A percentile compares a stretch with the other conserved stretches of the same genome.
Conservation (phyloP, 208 protist genomes). For the Acanthamoeba polyphaga region DNA sequence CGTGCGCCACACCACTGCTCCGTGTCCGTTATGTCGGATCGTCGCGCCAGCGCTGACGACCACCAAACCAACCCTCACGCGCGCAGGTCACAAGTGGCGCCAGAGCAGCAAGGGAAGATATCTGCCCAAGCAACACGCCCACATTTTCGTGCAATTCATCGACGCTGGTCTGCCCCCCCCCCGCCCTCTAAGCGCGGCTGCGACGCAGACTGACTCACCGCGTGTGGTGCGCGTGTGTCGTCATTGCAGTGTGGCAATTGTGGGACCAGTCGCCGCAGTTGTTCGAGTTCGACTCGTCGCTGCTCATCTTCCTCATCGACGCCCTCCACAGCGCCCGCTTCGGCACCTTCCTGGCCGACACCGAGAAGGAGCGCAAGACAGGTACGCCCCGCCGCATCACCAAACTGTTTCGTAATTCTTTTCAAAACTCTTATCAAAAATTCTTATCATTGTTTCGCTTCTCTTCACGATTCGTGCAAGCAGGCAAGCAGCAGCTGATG, state of each 20-base stretch:
- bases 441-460: too few relatives aligned
- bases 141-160: constrained; percentile 40
- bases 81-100: constrained; percentile 20
- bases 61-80: background rate
- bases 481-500: constrained; percentile 56
- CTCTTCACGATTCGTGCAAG: background rate
- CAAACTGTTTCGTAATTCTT: too few relatives aligned
- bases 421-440: too few relatives aligned
- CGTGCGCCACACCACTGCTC: background rate
- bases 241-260: constrained; percentile 51
- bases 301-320: constrained; percentile 64
- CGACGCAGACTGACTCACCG: background rate
- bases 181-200: too few relatives aligned
- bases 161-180: background rate
- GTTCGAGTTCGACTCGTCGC: constrained; percentile 57
- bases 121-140: constrained; percentile 37
- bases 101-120: constrained; percentile 51
- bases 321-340: constrained; percentile 56
- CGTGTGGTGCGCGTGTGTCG: background rate
- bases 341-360: constrained; percentile 65
- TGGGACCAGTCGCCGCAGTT: constrained; percentile 66
- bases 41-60: too few relatives aligned
- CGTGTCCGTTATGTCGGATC: background rate
- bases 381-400: background rate
- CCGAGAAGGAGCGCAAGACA: constrained; percentile 68